These are phyloP conservation scores for Asterophora parasitica DNA, from an alignment of 768 basidiomycete species.

Conservation along the genomic window DNA sequence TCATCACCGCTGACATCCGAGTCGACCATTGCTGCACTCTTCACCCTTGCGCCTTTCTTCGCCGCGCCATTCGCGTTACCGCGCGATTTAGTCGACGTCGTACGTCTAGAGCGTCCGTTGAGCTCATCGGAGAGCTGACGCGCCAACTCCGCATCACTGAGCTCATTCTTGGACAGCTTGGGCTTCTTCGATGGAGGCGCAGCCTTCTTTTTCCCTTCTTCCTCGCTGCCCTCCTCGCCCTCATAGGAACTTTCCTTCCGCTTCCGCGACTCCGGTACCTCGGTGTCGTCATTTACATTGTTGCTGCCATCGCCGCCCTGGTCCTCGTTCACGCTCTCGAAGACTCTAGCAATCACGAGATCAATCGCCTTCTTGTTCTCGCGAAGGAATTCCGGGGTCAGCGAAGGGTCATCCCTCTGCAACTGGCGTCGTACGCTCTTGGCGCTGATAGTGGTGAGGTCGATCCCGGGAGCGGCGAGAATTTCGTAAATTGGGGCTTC, in stretches of 20 bases:
- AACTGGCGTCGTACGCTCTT: constrained; percentile 84
- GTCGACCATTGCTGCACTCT: constrained; percentile 49
- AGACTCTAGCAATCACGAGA: constrained; percentile 60
- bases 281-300: constrained; percentile 23
- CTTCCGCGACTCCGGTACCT: constrained; percentile 27
- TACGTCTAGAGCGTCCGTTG: constrained; percentile 55
- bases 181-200: constrained; percentile 41
- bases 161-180: constrained; percentile 45
- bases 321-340: constrained; percentile 49
- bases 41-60: constrained; percentile 39
- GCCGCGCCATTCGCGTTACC: constrained; percentile 33
- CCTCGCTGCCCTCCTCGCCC: constrained; percentile 26
- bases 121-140: constrained; percentile 67
- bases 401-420: constrained; percentile 42
- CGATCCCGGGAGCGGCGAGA: constrained; percentile 70
- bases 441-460: constrained; percentile 78
- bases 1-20: constrained; percentile 48
- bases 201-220: constrained; percentile 27
- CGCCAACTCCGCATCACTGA: constrained; percentile 68
- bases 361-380: constrained; percentile 68
- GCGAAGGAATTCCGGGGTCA: constrained; percentile 60
- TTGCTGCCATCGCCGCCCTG: constrained; percentile 27
- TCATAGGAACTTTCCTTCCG: constrained; percentile 31
- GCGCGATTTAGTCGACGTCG: constrained; percentile 30
- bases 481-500: constrained; percentile 63